A percentile compares a stretch with the other conserved stretches of the same genome.
Evolutionary conservation across 768 basidiomycete species (phyloP).

Genomic region (Gymnopilus dilepis): DNA sequence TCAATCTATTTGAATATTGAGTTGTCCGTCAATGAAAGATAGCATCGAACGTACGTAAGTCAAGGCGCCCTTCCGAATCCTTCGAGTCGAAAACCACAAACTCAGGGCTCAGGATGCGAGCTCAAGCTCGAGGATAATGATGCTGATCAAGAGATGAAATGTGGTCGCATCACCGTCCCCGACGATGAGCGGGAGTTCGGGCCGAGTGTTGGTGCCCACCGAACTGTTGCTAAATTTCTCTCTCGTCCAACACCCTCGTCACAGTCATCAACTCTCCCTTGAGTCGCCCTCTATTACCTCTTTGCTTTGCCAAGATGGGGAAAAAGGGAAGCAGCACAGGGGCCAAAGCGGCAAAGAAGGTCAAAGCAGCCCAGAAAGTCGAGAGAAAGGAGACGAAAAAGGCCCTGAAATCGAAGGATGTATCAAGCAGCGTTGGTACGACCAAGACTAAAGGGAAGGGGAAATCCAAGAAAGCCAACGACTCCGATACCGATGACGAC

Average conservation of each 20-base stretch:
- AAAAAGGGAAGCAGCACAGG: conserved; percentile 53
- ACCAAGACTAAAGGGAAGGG: conserved; percentile 24
- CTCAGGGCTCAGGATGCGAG: not conserved
- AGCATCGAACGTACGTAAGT: too few relatives aligned
- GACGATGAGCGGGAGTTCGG: not conserved
- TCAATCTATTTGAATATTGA: too few relatives aligned
- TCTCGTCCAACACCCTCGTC: not conserved
- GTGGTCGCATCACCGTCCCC: not conserved
- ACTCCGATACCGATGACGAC: conserved; percentile 69
- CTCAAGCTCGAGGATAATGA: not conserved
- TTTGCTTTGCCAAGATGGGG: conserved; percentile 19
- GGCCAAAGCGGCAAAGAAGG: conserved; percentile 69
- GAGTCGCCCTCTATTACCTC: too few relatives aligned
- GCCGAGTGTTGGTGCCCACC: not conserved
- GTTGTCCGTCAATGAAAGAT: too few relatives aligned
- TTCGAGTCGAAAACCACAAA: too few relatives aligned
- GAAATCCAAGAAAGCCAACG: conserved; percentile 33
- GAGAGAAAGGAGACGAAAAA: conserved; percentile 73
- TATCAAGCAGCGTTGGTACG: not conserved
- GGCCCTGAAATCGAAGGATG: conserved; percentile 46
- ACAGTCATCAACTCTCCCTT: too few relatives aligned
- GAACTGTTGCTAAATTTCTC: not conserved
- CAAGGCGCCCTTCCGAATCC: too few relatives aligned
- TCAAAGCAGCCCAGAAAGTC: conserved; percentile 67
- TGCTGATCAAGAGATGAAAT: not conserved